Base-by-base conservation (phyloP, 1,284 basidiomycete genomes). In the Earliella scabrosa region DNA sequence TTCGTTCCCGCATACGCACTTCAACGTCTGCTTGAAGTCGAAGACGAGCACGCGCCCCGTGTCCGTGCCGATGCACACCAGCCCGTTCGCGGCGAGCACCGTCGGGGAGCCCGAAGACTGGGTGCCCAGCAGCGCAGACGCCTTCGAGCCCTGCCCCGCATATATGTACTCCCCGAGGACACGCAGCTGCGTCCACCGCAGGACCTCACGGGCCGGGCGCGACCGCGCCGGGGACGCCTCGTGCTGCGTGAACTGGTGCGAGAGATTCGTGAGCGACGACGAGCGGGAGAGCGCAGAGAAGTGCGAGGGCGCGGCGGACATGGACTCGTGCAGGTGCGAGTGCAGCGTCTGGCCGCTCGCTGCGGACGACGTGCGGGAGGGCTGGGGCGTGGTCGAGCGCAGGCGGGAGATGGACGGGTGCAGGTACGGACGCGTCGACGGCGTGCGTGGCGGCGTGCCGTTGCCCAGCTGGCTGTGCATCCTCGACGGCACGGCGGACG, bases 41-140 rank as follows among this genome's bases (percentile, higher is more conserved):
- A 95, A 97, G 1, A 98, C 90, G 45, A 88, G 80, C 31, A 91
- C 82, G 67, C 82, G 86, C 5, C 96, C 97, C 21, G 78, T 75
- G 43, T 88, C 85, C 0, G 91, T 95, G 4, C 97, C 97, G 4
- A 98, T 79, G 58, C 94, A 98, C 32, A 99, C 85, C 58, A 97
- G 76, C 0, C 95, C 96, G 63, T 93, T 93, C 10, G 92, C 90
- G 9, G 91, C 87, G 53, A 98, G 73, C 11, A 92, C 91, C 0
- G 89, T 93, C 0, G 96, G 94, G 0, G 74, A 76, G 0, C 92
- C 91, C 18, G 81, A 67, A 4, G 75, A 68, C 4, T 82, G 74
- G 1, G 82, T 74, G 0, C 86, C 87, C 9, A 92, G 76, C 2
- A 90, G 65, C 21, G 85, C 76, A 10, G 85, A 80, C 16, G 82